These are phyloP conservation scores for Rhynchosporium agropyri DNA, from an alignment of 2,329 filamentous ascomycete species.

Conservation along the genomic window DNA sequence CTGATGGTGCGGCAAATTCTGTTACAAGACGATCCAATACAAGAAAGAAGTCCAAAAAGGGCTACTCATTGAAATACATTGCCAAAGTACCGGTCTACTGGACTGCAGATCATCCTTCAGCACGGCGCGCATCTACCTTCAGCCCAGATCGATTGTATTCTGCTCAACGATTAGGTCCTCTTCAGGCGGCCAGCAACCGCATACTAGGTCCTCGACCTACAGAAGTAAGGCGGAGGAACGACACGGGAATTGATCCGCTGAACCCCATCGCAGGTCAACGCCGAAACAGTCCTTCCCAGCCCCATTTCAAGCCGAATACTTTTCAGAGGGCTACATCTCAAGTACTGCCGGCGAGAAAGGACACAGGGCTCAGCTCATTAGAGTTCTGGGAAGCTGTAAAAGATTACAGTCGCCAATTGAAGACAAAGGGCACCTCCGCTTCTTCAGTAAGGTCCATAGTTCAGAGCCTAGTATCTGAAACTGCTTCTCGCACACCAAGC, in stretches of 20 bases:
- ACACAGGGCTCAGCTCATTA: conserved; percentile 8
- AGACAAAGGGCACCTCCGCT: conserved; percentile 9
- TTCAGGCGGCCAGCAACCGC: conserved; percentile 26
- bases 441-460: conserved; percentile 29
- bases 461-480: conserved; percentile 29
- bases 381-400: conserved; percentile 23
- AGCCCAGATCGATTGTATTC: conserved; percentile 16
- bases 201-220: conserved; percentile 1
- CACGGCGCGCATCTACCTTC: conserved; percentile 6
- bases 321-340: conserved; percentile 8
- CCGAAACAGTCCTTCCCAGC: conserved; percentile 6
- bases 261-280: conserved; percentile 15
- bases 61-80: conserved; percentile 34
- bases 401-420: conserved; percentile 15
- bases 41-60: conserved; percentile 17
- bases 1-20: conserved; percentile 32
- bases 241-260: conserved; percentile 32
- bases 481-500: conserved; percentile 49
- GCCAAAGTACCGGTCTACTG: conserved; percentile 32
- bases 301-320: conserved; percentile 7
- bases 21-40: conserved; percentile 19
- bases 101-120: conserved; percentile 20
- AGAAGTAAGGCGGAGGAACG: conserved; percentile 24
- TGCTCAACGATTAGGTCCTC: conserved; percentile 21
- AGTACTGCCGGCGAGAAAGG: conserved; percentile 12